Evolutionary conservation across 2,329 filamentous ascomycete genomes (phyloP), one percentile per base, ranked within the genome.

Genomic region (Paecilomyces variotii): DNA sequence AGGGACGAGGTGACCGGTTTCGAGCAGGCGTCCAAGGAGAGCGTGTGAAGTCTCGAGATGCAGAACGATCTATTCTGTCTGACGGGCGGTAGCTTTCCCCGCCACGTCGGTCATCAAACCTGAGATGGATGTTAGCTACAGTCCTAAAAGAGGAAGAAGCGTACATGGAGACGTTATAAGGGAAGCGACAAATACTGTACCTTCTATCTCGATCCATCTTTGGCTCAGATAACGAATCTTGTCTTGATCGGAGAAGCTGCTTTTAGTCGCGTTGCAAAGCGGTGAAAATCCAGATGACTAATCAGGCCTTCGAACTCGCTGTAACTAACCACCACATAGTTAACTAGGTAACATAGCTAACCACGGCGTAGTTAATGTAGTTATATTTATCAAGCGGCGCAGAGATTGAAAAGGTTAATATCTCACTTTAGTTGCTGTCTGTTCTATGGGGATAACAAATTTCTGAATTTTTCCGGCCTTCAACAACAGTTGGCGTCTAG

Each of bases 81-180:
- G 63, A 62, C 10, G 75, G 75, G n/a, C 75, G 74, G 66, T 77
- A 77, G 60, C 74, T 76, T 64, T 77, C 75, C 55, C 75, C 73
- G 49, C 74, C 74, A 58, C 75, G 72, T n/a, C 74, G 72, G 30
- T 73, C 71, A 57, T 76, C 72, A 62, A 72, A 74, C 62, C 73
- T 74, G 59, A 39, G 56, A 28, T 30, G 50, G 49, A 53, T 53
- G 25, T 65, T 57, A 69, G 60, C 35, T 55, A 25, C 28, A 5
- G 19, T 14, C 45, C 1, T 52, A 26, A 49, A 11, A 19, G 26
- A n/a, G 19, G 19, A 19, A 19, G 11, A 10, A 52, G 12, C 14
- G 7, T 28, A 52, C 4, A n/a, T 25, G 25, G 9, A 2, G 24
- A 9, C 11, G 50, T 27, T 50, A 34, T 11, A 30, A 24, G 26